phyloP scores from a whole-genome alignment of 768 basidiomycete genomes.

The Floccularia luteovirens region DNA sequence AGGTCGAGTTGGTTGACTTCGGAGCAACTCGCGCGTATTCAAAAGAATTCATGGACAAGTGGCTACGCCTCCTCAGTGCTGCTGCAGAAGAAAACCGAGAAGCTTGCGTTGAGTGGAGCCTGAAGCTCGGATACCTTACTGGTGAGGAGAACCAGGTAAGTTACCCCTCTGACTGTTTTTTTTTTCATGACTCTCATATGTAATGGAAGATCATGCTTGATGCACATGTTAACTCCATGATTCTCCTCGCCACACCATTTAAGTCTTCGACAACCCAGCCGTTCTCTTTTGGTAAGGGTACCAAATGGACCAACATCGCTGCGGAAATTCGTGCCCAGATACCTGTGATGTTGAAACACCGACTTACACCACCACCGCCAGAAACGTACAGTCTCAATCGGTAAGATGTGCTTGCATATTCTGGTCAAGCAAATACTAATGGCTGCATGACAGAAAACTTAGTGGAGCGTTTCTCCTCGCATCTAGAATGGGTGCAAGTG shows the following conservation, averaged over 20 bases:
- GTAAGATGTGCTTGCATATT: slow-evolving; percentile 24
- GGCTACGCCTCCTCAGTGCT: slow-evolving; percentile 78
- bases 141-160: slow-evolving; percentile 78
- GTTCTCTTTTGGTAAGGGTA: slow-evolving; percentile 70
- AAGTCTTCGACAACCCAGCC: slow-evolving; percentile 52
- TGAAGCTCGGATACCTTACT: slow-evolving; percentile 84
- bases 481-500: slow-evolving; percentile 60
- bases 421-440: not conserved
- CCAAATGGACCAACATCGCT: slow-evolving; percentile 66
- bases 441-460: slow-evolving; percentile 47
- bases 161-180: not conserved
- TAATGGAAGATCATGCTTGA: slow-evolving; percentile 64
- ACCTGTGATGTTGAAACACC: slow-evolving; percentile 82
- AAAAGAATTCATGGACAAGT: slow-evolving; percentile 80
- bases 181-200: not conserved
- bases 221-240: slow-evolving; percentile 80
- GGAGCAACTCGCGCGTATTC: slow-evolving; percentile 89
- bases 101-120: slow-evolving; percentile 65
- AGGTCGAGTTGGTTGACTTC: slow-evolving; percentile 91
- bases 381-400: slow-evolving; percentile 95
- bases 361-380: slow-evolving; percentile 86
- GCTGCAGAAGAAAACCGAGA: slow-evolving; percentile 63
- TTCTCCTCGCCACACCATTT: slow-evolving; percentile 84
- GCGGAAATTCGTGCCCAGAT: slow-evolving; percentile 72
- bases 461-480: slow-evolving; percentile 80